Evolutionary conservation across 495 filamentous ascomycete species (phyloP).

Genomic region (Gamarada debralockiae): DNA sequence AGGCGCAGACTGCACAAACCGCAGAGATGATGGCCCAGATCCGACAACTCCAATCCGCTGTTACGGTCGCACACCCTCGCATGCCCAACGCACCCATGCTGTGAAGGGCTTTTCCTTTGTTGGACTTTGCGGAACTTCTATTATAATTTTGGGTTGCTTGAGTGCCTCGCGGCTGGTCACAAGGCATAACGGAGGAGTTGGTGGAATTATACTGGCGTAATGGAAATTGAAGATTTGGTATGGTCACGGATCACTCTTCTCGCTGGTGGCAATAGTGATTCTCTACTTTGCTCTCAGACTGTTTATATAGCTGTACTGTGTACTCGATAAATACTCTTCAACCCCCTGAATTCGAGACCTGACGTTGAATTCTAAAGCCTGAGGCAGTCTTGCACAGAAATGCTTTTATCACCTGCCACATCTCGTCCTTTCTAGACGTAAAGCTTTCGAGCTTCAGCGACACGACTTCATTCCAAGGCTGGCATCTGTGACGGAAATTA

Average conservation of each 20-base stretch:
- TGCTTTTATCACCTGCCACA: too few relatives aligned
- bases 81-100: constrained; percentile 16
- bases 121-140: background rate
- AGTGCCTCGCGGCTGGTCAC: background rate
- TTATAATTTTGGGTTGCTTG: background rate
- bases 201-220: background rate
- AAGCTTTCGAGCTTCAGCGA: too few relatives aligned
- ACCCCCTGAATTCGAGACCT: background rate
- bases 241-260: constrained; percentile 1
- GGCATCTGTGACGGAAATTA: too few relatives aligned
- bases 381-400: constrained; percentile 1
- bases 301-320: constrained; percentile 7
- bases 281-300: background rate
- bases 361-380: constrained; percentile 5
- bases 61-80: background rate
- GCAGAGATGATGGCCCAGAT: constrained; percentile 40
- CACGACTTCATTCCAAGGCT: too few relatives aligned
- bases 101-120: background rate
- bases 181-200: background rate
- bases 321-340: constrained; percentile 4
- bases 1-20: constrained; percentile 18
- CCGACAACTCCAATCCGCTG: constrained; percentile 31
- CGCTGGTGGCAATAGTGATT: background rate
- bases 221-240: background rate
- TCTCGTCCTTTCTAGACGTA: too few relatives aligned